phyloP scores from a whole-genome alignment of 2,329 filamentous ascomycete species.

The Akanthomyces muscarius region DNA sequence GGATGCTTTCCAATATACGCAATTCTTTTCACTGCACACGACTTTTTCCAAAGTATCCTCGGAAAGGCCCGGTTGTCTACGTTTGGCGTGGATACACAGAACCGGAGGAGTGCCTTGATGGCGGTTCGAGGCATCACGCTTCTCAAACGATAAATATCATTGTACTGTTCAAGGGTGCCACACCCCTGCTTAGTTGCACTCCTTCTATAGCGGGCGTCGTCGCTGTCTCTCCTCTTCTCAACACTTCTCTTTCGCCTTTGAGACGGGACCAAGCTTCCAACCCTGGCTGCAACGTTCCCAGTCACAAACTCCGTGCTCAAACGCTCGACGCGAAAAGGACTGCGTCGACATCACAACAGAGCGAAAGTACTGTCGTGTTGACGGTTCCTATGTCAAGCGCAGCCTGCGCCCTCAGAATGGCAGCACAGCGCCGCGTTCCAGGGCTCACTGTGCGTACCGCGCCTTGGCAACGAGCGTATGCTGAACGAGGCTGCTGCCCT shows the following conservation, averaged over 20 bases:
- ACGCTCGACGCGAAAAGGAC: conserved; percentile 15
- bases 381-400: conserved; percentile 19
- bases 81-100: no score
- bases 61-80: no score
- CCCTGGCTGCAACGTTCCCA: conserved; percentile 4
- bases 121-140: no score
- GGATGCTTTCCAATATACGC: background rate
- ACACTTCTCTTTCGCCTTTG: background rate
- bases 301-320: conserved; percentile 18
- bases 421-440: conserved; percentile 15
- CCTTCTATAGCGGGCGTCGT: no score
- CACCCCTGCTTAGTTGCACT: no score
- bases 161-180: no score
- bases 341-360: conserved; percentile 16
- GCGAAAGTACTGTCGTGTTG: conserved; percentile 17
- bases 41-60: no score
- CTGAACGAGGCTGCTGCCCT: conserved; percentile 21
- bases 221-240: background rate
- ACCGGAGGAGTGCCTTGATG: no score
- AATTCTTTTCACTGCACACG: background rate
- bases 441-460: conserved; percentile 16
- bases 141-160: no score
- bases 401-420: conserved; percentile 20
- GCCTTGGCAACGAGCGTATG: conserved; percentile 20
- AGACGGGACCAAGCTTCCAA: background rate